phyloP scores from a whole-genome alignment of 805 yeast genomes.

The Metschnikowia proteae region DNA sequence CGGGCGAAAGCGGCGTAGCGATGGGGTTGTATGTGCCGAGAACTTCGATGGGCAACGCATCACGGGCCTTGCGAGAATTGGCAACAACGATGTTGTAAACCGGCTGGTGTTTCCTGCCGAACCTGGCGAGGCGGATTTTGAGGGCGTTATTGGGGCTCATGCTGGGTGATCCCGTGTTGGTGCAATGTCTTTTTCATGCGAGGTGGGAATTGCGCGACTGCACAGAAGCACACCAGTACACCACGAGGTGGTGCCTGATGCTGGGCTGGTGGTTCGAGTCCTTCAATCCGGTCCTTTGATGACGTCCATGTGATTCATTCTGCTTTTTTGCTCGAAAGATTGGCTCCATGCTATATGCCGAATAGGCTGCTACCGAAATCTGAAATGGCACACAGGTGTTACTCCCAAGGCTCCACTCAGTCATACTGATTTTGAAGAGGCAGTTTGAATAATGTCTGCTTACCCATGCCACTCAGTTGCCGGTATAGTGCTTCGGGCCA shows the following conservation, averaged over 20 bases:
- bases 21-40: constrained; percentile 89
- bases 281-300: too few species aligned
- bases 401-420: too few species aligned
- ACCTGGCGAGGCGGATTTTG: constrained; percentile 85
- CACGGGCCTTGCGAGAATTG: constrained; percentile 70
- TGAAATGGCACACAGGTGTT: too few species aligned
- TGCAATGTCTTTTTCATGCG: background rate
- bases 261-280: too few species aligned
- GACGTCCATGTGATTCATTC: too few species aligned
- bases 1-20: constrained; percentile 64
- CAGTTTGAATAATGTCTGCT: too few species aligned
- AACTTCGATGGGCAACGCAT: constrained; percentile 88
- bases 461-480: too few species aligned
- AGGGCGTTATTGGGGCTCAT: constrained; percentile 42
- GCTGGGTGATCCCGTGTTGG: background rate
- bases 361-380: too few species aligned
- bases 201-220: background rate
- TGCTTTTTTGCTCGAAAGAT: too few species aligned
- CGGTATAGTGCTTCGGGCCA: too few species aligned
- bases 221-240: background rate
- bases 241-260: background rate
- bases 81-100: constrained; percentile 90
- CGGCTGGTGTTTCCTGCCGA: constrained; percentile 87
- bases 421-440: too few species aligned
- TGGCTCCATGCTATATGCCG: too few species aligned